phyloP scores from a whole-genome alignment of 1,284 basidiomycete genomes.

The Pterulicium gracile region DNA sequence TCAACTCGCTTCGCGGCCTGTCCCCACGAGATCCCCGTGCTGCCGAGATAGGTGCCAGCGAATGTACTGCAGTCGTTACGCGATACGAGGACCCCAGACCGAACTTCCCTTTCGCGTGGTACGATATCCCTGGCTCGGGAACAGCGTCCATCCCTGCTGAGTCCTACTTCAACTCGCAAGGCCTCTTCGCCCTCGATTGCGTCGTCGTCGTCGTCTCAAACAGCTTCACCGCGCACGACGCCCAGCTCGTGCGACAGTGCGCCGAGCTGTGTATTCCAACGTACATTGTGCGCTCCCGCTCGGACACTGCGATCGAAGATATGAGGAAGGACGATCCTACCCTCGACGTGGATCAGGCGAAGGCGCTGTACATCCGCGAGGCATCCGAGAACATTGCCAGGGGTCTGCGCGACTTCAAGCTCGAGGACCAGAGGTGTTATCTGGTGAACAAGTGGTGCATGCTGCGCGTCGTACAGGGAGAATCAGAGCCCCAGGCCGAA shows the following conservation, averaged over 20 bases:
- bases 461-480: background rate
- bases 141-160: slow-evolving; percentile 11
- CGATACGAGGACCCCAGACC: slow-evolving; percentile 8
- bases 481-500: no score
- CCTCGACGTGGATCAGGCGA: background rate
- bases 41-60: background rate
- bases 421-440: background rate
- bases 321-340: slow-evolving; percentile 11
- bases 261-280: slow-evolving; percentile 11
- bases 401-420: background rate
- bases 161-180: slow-evolving; percentile 13
- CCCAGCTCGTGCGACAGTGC: slow-evolving; percentile 15
- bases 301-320: slow-evolving; percentile 11
- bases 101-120: slow-evolving; percentile 11
- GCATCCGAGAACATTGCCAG: background rate
- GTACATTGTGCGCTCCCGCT: slow-evolving; percentile 12
- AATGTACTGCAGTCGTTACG: background rate
- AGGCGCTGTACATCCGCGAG: background rate
- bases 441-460: background rate
- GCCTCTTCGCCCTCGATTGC: slow-evolving; percentile 13
- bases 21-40: slow-evolving; percentile 7
- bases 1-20: slow-evolving; percentile 8
- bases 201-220: slow-evolving; percentile 17
- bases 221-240: slow-evolving; percentile 19
- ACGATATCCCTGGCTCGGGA: slow-evolving; percentile 12